Evolutionary conservation across 192 early-diverging fungal genomes (phyloP).

Genomic region (Mortierella alpina): DNA sequence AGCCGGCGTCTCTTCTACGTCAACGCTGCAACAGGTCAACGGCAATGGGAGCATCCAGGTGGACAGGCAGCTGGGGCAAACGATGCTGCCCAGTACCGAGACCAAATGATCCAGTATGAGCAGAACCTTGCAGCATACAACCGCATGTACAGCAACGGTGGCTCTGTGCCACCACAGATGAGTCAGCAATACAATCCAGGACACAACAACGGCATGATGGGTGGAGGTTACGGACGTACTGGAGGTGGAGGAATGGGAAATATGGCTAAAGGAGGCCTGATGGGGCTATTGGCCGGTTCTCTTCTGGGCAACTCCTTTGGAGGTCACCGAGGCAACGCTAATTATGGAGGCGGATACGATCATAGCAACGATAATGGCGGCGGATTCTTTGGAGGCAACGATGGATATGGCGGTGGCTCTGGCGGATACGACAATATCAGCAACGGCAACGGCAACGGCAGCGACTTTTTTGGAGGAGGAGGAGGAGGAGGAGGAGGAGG

Average conservation of each 20-base stretch:
- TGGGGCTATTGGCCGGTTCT: conserved; percentile 7
- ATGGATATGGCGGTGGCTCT: conserved; percentile 11
- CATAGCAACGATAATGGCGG: neutral
- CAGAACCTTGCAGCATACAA: conserved; percentile 8
- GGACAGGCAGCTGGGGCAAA: neutral
- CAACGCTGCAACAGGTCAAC: conserved; percentile 14
- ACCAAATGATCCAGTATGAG: conserved; percentile 22
- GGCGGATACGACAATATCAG: neutral
- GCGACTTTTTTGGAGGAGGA: neutral
- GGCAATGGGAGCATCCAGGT: conserved; percentile 38
- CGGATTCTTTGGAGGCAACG: conserved; percentile 20
- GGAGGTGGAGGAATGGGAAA: conserved; percentile 21
- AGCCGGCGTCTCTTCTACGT: conserved; percentile 28
- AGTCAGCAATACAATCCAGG: conserved; percentile 5
- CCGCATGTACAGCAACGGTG: neutral
- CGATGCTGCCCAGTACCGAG: conserved; percentile 26
- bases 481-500: conserved; percentile 11
- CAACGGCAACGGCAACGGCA: neutral
- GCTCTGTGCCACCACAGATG: neutral
- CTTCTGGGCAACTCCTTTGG: conserved; percentile 1
- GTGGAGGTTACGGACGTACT: neutral
- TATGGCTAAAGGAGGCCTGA: conserved; percentile 26
- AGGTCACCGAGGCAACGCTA: neutral
- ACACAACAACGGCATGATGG: neutral
- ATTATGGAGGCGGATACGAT: neutral